A percentile compares a stretch with the other conserved stretches of the same genome.
phyloP scores from a whole-genome alignment of 495 filamentous ascomycete species.

The Podospora comata region DNA sequence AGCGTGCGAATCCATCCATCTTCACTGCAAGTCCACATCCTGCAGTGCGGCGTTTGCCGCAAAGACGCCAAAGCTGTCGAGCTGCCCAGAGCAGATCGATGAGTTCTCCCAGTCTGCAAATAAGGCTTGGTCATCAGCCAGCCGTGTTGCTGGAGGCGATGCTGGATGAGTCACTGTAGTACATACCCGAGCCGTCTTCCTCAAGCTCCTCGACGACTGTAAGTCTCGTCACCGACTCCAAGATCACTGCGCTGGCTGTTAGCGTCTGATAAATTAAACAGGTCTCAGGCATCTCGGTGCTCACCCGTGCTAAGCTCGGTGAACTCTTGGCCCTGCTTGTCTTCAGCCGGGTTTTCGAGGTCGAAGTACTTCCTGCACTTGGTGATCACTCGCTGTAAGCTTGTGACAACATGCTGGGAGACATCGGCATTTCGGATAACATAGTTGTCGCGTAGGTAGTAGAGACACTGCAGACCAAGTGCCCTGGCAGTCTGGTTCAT shows the following conservation, averaged over 20 bases:
- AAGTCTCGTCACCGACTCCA: conserved; percentile 39
- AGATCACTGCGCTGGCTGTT: conserved; percentile 36
- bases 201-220: conserved; percentile 53
- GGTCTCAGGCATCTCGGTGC: conserved; percentile 15
- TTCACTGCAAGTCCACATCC: conserved; percentile 18
- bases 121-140: conserved; percentile 27
- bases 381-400: conserved; percentile 42
- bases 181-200: conserved; percentile 56
- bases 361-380: conserved; percentile 42
- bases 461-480: conserved; percentile 45
- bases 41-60: conserved; percentile 34
- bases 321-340: conserved; percentile 36
- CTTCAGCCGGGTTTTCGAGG: conserved; percentile 38
- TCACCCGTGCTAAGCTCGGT: conserved; percentile 41
- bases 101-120: conserved; percentile 46
- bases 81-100: conserved; percentile 39
- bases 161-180: conserved; percentile 40
- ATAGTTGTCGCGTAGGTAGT: conserved; percentile 48
- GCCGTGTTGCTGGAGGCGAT: conserved; percentile 41
- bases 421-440: conserved; percentile 39
- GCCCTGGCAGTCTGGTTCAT: conserved; percentile 34
- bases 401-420: conserved; percentile 38
- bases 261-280: conserved; percentile 13
- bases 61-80: conserved; percentile 38
- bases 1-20: neutral